Conservation (phyloP, 192 early-diverging fungal species). For the Backusella luteola region DNA sequence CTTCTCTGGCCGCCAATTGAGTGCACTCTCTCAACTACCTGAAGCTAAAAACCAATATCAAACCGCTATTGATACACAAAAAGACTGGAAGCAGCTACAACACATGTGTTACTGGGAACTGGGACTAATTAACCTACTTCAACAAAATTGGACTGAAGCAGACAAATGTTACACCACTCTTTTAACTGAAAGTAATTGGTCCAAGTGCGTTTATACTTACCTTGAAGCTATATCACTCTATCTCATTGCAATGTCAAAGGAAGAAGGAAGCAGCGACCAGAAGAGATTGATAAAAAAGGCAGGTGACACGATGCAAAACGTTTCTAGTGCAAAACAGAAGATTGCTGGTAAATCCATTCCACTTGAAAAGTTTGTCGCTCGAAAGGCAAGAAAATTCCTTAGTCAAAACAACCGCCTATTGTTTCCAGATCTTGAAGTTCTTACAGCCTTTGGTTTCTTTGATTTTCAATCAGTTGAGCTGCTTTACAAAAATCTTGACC, state of each 20-base stretch:
- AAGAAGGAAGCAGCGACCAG: slow-evolving; percentile 41
- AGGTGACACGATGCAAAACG: slow-evolving; percentile 61
- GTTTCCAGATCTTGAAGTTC: slow-evolving; percentile 76
- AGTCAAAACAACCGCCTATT: slow-evolving; percentile 64
- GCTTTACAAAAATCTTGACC: slow-evolving; percentile 39
- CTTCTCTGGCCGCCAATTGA: slow-evolving; percentile 63
- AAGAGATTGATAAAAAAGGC: slow-evolving; percentile 18
- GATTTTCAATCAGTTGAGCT: slow-evolving; percentile 62
- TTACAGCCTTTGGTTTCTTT: slow-evolving; percentile 69
- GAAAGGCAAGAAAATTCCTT: slow-evolving; percentile 79
- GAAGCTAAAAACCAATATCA: slow-evolving; percentile 63
- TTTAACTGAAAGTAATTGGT: slow-evolving; percentile 81
- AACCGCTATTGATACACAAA: slow-evolving; percentile 50
- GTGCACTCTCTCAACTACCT: slow-evolving; percentile 53
- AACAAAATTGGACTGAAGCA: slow-evolving; percentile 62
- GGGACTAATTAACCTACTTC: slow-evolving; percentile 60
- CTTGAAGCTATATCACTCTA: slow-evolving; percentile 63
- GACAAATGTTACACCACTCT: slow-evolving; percentile 61
- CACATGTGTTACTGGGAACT: slow-evolving; percentile 87
- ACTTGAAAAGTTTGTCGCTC: slow-evolving; percentile 86
- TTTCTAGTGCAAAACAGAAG: slow-evolving; percentile 66
- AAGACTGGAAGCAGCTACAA: slow-evolving; percentile 77
- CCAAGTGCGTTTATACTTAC: slow-evolving; percentile 81
- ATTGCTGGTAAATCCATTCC: slow-evolving; percentile 86
- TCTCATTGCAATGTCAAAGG: slow-evolving; percentile 5